Conservation (phyloP, 306 rosid genomes). For the Heteromeles arbutifolia region DNA sequence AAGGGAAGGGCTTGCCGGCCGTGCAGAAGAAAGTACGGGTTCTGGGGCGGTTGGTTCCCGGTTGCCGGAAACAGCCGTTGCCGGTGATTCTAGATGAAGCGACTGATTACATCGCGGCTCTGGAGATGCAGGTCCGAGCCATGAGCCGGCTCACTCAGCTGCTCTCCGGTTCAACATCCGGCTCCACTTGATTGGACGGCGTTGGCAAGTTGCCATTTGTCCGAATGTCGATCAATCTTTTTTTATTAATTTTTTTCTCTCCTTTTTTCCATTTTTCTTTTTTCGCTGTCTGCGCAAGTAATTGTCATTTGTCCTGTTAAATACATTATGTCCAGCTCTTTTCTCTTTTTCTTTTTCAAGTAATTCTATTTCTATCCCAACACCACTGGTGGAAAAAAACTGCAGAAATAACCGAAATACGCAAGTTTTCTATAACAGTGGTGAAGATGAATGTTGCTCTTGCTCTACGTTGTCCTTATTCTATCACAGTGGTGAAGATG, state of each 20-base stretch:
- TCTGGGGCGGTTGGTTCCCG: slow-evolving; percentile 85
- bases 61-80: slow-evolving; percentile 75
- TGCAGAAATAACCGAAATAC: background rate
- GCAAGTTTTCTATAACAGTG: no score
- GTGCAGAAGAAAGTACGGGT: slow-evolving; percentile 68
- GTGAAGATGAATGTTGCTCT: no score
- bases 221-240: background rate
- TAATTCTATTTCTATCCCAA: slow-evolving; percentile 20
- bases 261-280: background rate
- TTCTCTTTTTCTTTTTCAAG: background rate
- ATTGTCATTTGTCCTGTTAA: slow-evolving; percentile 31
- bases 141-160: slow-evolving; percentile 69
- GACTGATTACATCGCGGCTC: slow-evolving; percentile 78
- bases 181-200: slow-evolving; percentile 30
- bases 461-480: no score
- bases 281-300: slow-evolving; percentile 14
- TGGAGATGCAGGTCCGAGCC: slow-evolving; percentile 93
- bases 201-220: slow-evolving; percentile 21
- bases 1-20: slow-evolving; percentile 64
- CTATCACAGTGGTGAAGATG: no score
- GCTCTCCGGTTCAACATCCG: slow-evolving; percentile 33
- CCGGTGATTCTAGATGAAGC: slow-evolving; percentile 88
- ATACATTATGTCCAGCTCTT: slow-evolving; percentile 22
- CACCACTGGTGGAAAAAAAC: background rate
- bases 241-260: background rate